A percentile compares a stretch with the other conserved stretches of the same genome.
Evolutionary conservation across 352 stramenopile species (phyloP).

Genomic region (Globisporangium middletonii): DNA sequence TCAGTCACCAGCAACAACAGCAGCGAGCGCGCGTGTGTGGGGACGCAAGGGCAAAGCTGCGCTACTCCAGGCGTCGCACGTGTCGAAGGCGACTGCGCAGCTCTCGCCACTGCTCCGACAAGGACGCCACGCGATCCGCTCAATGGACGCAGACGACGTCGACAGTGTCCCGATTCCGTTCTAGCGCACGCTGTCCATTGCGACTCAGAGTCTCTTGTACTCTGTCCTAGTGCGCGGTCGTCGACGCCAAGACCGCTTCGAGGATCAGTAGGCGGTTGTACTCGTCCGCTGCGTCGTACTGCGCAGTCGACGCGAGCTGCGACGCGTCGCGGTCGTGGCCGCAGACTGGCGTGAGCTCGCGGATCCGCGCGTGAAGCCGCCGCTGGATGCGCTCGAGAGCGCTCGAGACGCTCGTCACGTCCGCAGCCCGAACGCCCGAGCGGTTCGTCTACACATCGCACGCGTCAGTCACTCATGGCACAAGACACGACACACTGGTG

Average conservation of each 20-base stretch:
- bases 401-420: constrained; percentile 6
- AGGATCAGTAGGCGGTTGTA: constrained; percentile 38
- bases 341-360: constrained; percentile 13
- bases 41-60: not conserved
- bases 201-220: too few species aligned
- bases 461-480: not conserved
- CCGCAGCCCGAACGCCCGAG: constrained; percentile 24
- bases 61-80: not conserved
- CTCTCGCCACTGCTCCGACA: constrained; percentile 22
- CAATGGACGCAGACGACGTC: constrained; percentile 1
- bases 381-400: constrained; percentile 22
- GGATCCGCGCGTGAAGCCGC: constrained; percentile 25
- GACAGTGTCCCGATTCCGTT: constrained; percentile 6
- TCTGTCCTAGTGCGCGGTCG: constrained; percentile 6
- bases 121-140: constrained; percentile 7
- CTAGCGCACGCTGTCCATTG: not conserved
- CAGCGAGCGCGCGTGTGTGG: not conserved
- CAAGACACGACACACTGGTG: too few species aligned
- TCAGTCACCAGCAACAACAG: not conserved
- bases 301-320: not conserved
- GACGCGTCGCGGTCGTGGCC: not conserved
- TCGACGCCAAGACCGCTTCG: constrained; percentile 37
- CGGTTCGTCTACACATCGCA: constrained; percentile 18
- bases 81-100: constrained; percentile 3
- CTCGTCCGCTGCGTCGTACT: constrained; percentile 8